Conservation (phyloP, 768 basidiomycete species). For the Mycena polygramma region DNA sequence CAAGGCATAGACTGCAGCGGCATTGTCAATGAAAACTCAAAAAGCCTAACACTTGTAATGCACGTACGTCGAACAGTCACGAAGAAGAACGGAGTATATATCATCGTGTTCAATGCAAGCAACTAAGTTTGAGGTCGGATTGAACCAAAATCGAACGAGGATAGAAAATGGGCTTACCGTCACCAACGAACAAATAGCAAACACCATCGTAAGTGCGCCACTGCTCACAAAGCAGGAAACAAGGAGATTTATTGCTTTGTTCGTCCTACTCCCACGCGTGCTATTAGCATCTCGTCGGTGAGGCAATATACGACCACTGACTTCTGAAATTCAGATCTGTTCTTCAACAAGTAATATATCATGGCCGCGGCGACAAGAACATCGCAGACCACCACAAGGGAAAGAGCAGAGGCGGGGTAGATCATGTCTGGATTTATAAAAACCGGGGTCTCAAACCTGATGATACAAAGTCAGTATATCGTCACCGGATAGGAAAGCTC, state of each 20-base stretch:
- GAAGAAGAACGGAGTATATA: no score
- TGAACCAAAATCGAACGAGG: background rate
- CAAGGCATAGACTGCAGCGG: no score
- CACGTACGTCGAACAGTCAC: no score
- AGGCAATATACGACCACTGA: background rate
- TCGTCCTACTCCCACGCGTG: constrained; percentile 1
- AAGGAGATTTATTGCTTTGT: constrained; percentile 16
- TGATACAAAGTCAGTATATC: background rate
- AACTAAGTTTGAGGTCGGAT: no score
- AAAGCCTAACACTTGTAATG: no score
- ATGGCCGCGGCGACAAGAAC: constrained; percentile 18
- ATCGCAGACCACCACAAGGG: constrained; percentile 7
- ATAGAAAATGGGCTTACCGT: no score
- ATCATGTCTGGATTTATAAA: constrained; percentile 4
- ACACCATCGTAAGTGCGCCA: constrained; percentile 11
- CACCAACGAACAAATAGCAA: background rate
- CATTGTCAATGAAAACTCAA: no score
- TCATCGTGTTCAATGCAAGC: no score
- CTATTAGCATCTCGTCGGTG: background rate
- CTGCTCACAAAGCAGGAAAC: constrained; percentile 10
- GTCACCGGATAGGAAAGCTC: background rate
- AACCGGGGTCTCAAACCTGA: constrained; percentile 12
- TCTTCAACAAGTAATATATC: constrained; percentile 17
- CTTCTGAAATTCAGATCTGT: constrained; percentile 5
- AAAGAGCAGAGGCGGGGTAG: background rate